Base-by-base conservation (phyloP, 2,329 filamentous ascomycete species). In the Aquanectria penicillioides region DNA sequence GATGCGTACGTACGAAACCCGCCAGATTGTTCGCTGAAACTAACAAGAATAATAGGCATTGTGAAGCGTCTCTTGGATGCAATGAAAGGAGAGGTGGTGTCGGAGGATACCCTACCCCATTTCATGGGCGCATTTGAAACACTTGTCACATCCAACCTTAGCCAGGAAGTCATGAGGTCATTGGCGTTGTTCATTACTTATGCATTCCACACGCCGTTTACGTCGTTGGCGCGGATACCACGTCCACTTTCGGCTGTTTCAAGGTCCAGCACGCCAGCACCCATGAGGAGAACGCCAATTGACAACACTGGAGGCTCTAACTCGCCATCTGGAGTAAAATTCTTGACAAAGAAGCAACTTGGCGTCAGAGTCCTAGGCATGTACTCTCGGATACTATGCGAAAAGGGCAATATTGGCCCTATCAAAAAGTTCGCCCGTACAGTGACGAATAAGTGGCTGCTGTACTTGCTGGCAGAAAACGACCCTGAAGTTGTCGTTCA, bases 381-480 rank as follows among this genome's bases (percentile, higher is more conserved):
- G 76, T 94, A 95, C 70, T 85, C 90, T 7, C 84, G 88, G 22
- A 81, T 97, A 10, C 80, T 97, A 9, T 97, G 93, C 69, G 88
- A 92, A 61, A 86, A 87, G 67, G 84, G 84, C 18, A 92, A 89
- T 63, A 78, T 84, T 9, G 80, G 80, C 12, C 88, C 90, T 61
- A 90, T 97, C 54, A 87, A 89, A 71, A 95, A 93, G 68, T 98
- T 99, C 80, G 92, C 93, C 5, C 91, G 90, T 71, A 96, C 94
- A 2, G 94, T 99, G 8, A 97, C 94, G 18, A 97, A 97, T 68
- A 97, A 94, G 89, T 97, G 94, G 94, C 84, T 97, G 12, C 80
- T 99, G 12, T 97, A 97, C 74, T 85, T 99, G 12, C 83, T 98
- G 47, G 92, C 92, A 7, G 94, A 97, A 72, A 87, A 92, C 61